Evolutionary conservation across 768 basidiomycete genomes (phyloP).

Genomic region (Suillus subaureus): DNA sequence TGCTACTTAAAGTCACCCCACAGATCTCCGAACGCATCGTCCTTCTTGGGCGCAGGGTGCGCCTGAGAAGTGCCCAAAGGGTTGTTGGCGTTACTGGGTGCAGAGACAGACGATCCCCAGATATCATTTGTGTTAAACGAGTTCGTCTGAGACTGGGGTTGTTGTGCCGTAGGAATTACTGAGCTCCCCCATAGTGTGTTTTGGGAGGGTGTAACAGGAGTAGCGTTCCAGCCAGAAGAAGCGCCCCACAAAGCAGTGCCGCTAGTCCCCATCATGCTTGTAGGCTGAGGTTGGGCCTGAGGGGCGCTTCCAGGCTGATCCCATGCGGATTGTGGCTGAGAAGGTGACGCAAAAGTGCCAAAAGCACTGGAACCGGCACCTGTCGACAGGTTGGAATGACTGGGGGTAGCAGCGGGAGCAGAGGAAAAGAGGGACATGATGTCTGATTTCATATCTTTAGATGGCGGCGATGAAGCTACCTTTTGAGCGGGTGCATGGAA

Average conservation of each 20-base stretch:
- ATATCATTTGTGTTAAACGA: slow-evolving; percentile 51
- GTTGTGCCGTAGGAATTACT: slow-evolving; percentile 16
- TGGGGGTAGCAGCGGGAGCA: slow-evolving; percentile 25
- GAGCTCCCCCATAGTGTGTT: slow-evolving; percentile 38
- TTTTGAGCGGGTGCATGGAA: slow-evolving; percentile 62
- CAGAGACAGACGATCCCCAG: slow-evolving; percentile 49
- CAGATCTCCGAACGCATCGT: slow-evolving; percentile 80
- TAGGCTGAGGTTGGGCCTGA: slow-evolving; percentile 32
- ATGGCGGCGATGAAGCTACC: slow-evolving; percentile 37
- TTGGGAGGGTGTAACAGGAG: slow-evolving; percentile 30
- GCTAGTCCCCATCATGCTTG: slow-evolving; percentile 55
- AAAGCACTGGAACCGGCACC: slow-evolving; percentile 31
- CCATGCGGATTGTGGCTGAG: slow-evolving; percentile 29
- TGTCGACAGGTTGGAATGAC: slow-evolving; percentile 24
- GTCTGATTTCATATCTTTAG: slow-evolving; percentile 81
- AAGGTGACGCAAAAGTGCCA: slow-evolving; percentile 38
- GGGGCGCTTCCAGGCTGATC: slow-evolving; percentile 24
- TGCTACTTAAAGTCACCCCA: slow-evolving; percentile 81
- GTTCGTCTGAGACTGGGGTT: slow-evolving; percentile 27
- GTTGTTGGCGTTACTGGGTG: slow-evolving; percentile 34
- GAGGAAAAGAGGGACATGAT: slow-evolving; percentile 82
- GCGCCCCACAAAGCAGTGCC: slow-evolving; percentile 69
- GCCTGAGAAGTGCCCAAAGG: slow-evolving; percentile 33
- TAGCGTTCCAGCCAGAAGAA: slow-evolving; percentile 61
- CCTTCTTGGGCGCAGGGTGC: slow-evolving; percentile 54